These are phyloP conservation scores for Blastobotrys peoriensis DNA, from an alignment of 805 yeast species.

Conservation along the genomic window DNA sequence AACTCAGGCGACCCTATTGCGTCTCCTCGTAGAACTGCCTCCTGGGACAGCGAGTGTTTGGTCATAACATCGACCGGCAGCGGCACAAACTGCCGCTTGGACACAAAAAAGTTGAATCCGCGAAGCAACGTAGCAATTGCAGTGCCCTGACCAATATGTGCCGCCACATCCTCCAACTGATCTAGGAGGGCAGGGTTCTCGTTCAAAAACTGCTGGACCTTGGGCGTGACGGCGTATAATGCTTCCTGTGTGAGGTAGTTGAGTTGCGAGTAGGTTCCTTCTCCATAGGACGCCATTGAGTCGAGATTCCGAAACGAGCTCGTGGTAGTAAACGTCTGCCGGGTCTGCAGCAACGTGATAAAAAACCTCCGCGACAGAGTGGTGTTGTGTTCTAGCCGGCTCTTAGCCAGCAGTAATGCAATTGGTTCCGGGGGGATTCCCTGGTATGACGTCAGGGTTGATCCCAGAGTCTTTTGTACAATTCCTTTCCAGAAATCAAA, in stretches of 20 bases:
- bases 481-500: constrained; percentile 72
- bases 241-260: constrained; percentile 60
- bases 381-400: constrained; percentile 40
- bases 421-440: constrained; percentile 53
- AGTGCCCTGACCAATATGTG: constrained; percentile 79
- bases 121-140: constrained; percentile 61
- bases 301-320: constrained; percentile 44
- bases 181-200: constrained; percentile 39
- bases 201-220: constrained; percentile 44
- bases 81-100: constrained; percentile 43
- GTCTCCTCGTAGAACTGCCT: constrained; percentile 37
- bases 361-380: constrained; percentile 50
- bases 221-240: constrained; percentile 50
- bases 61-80: constrained; percentile 61
- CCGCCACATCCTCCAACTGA: constrained; percentile 52
- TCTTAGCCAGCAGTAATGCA: constrained; percentile 50
- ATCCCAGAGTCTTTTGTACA: constrained; percentile 39
- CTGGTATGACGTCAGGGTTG: constrained; percentile 18
- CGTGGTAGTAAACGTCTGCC: constrained; percentile 46
- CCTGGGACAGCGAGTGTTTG: constrained; percentile 53
- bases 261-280: constrained; percentile 70
- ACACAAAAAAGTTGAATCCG: constrained; percentile 54
- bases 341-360: constrained; percentile 53
- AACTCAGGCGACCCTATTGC: constrained; percentile 34
- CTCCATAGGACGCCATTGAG: constrained; percentile 69